Conservation (phyloP, 129 eudicot genomes). For the Pseudognaphalium luteoalbum region DNA sequence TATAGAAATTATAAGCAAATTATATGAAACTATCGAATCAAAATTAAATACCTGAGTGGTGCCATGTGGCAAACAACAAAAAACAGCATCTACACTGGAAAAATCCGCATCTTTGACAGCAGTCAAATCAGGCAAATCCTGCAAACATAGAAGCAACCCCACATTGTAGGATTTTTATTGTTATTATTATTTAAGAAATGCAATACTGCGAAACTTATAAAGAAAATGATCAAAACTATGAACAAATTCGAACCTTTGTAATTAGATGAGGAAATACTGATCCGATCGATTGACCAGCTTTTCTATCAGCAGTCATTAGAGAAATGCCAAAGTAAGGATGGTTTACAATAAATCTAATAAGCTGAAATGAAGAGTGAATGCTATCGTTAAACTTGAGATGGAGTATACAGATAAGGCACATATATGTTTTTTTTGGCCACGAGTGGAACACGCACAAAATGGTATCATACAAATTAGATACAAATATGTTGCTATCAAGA, state of each 20-base stretch:
- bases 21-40: neutral
- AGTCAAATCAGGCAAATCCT: slow-evolving; percentile 90
- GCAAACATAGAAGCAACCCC: slow-evolving; percentile 2
- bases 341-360: slow-evolving; percentile 78
- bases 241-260: slow-evolving; percentile 52
- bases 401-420: neutral
- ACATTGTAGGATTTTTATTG: neutral
- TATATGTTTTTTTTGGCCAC: neutral
- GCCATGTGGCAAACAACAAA: slow-evolving; percentile 99
- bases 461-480: neutral
- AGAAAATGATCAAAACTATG: neutral
- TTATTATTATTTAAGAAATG: neutral
- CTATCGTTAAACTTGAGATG: neutral
- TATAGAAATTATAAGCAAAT: too few relatives aligned
- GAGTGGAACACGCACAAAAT: neutral
- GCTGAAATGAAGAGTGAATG: slow-evolving; percentile 41
- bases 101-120: slow-evolving; percentile 95
- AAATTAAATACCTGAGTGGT: slow-evolving; percentile 75
- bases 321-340: slow-evolving; percentile 79
- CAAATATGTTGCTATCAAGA: neutral
- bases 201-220: neutral
- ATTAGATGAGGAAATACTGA: slow-evolving; percentile 91
- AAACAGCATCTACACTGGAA: slow-evolving; percentile 89
- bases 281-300: slow-evolving; percentile 96
- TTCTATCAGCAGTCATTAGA: slow-evolving; percentile 95